Base-by-base conservation (phyloP, 257 asterid species). In the Solanum pinnatisectum region DNA sequence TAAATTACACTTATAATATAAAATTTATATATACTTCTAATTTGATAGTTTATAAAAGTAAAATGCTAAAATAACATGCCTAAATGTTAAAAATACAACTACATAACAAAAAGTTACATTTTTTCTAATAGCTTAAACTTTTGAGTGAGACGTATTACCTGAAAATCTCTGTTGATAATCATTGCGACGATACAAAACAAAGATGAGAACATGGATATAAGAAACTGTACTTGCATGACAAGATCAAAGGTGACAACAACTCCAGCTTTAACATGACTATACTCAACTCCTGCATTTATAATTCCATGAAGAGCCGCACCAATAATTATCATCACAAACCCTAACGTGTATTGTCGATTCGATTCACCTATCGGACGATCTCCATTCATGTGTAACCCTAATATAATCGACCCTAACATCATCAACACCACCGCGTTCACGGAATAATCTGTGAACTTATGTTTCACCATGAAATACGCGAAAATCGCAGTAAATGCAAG, bases 261-360 rank as follows among this genome's bases (percentile, higher is more conserved):
- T 23, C 87, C 77, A 30, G 91, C 91, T 33, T 89, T 88, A 37
- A 60, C 5, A 23, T 74, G 90, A 11, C 86, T 59, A 40, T 91
- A 89, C 78, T 91, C 93, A 25, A 89, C 74, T 18, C 88, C 93
- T 1, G 89, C 87, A 81, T 89, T 83, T 37, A 86, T 0, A 56
- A 89, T 88, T 20, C 93, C 93, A 88, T 91, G 93, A 27, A 89
- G 85, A 6, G 91, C 93, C 27, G 93, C 91, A 23, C 76, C 93
- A 33, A 79, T 78, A 30, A 91, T 59, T 32, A 83, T 91, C 90
- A 89, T 91, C 46, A 91, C 84, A 20, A 89, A 89, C 35, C 92
- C 92, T 12, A 91, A 63, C 8, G 13, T 12, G 18, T 91, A 88
- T 6, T 52, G 39, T 2, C 86, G 59, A 30, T 89, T 37, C 10